These are phyloP conservation scores for Diplogelasinospora grovesii DNA, from an alignment of 495 filamentous ascomycete species.

Conservation along the genomic window DNA sequence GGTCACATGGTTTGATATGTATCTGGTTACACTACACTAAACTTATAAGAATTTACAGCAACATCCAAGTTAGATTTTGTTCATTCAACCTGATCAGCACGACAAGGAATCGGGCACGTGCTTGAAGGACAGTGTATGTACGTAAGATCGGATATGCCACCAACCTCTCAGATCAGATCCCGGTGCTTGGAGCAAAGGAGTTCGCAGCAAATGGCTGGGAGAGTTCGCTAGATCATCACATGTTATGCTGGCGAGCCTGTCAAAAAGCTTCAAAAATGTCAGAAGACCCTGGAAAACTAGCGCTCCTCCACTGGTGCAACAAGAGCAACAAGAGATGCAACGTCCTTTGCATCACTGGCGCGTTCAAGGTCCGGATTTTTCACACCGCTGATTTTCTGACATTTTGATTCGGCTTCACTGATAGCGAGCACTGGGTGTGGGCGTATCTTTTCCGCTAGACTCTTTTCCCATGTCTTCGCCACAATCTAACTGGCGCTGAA, in stretches of 20 bases:
- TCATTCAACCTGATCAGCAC: no score
- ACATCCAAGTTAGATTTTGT: no score
- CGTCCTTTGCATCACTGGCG: not conserved
- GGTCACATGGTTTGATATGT: slow-evolving; percentile 14
- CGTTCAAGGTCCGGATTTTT: not conserved
- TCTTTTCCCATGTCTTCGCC: no score
- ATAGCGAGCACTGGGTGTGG: no score
- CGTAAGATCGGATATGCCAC: not conserved
- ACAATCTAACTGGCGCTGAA: not conserved
- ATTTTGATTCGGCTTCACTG: not conserved
- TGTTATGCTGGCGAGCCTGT: no score
- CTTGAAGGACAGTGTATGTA: no score
- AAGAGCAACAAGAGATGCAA: no score
- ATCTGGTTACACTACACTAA: no score
- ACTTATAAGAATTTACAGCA: slow-evolving; percentile 2
- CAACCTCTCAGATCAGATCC: not conserved
- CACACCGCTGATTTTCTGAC: slow-evolving; percentile 5
- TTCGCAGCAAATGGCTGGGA: slow-evolving; percentile 6
- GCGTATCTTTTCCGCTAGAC: no score
- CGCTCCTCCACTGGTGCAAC: no score
- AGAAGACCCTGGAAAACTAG: no score
- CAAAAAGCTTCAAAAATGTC: not conserved
- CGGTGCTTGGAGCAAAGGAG: slow-evolving; percentile 2
- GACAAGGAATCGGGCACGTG: no score
- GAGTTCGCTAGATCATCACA: slow-evolving; percentile 5